Percentiles rank a stretch among this genome's conserved stretches.
Evolutionary conservation across 768 basidiomycete species (phyloP).

Genomic region (Lentinula raphanica): DNA sequence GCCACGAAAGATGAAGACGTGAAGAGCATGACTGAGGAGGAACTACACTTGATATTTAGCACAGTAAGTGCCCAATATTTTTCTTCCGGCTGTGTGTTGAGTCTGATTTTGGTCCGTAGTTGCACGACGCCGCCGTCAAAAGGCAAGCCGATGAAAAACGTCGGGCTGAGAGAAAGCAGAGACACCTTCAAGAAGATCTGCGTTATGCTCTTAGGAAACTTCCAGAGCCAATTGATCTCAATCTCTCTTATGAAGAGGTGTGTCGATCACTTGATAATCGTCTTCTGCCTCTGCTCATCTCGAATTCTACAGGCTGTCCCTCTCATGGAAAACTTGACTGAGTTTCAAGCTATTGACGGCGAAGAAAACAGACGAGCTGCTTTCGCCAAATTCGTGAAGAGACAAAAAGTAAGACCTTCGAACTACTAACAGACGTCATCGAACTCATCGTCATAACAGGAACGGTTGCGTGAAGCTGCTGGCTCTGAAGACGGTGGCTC

Average conservation of each 20-base stretch:
- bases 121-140: slow-evolving; percentile 65
- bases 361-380: slow-evolving; percentile 80
- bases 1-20: slow-evolving; percentile 49
- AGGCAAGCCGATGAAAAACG: slow-evolving; percentile 83
- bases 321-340: slow-evolving; percentile 73
- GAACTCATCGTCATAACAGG: slow-evolving; percentile 34
- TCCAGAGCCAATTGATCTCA: slow-evolving; percentile 73
- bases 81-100: background rate
- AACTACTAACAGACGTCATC: slow-evolving; percentile 3
- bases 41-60: slow-evolving; percentile 53
- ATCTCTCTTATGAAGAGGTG: slow-evolving; percentile 75
- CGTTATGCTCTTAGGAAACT: slow-evolving; percentile 93
- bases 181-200: slow-evolving; percentile 91
- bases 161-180: slow-evolving; percentile 76
- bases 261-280: slow-evolving; percentile 19
- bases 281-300: background rate
- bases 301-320: slow-evolving; percentile 52
- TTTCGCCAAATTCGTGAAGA: slow-evolving; percentile 81
- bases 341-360: slow-evolving; percentile 84
- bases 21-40: slow-evolving; percentile 41
- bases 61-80: slow-evolving; percentile 42
- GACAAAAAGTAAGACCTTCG: slow-evolving; percentile 68
- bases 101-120: slow-evolving; percentile 32
- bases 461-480: slow-evolving; percentile 68
- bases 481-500: slow-evolving; percentile 80